Percentiles rank a stretch among this genome's conserved stretches.
phyloP scores from a whole-genome alignment of 768 basidiomycete species.

The Thelephora ganbajun region DNA sequence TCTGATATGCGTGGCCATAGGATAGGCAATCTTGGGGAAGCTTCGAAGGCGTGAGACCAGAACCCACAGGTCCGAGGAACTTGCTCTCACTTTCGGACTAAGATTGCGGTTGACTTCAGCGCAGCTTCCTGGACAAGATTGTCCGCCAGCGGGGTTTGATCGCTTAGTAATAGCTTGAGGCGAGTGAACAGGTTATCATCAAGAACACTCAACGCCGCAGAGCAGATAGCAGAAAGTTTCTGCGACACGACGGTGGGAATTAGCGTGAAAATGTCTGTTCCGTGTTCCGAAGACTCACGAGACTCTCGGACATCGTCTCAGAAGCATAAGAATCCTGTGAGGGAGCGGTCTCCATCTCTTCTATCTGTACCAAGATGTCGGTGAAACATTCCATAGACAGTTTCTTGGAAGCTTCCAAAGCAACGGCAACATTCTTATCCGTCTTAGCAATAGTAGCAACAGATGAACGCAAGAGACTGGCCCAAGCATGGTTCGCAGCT shows the following conservation, averaged over 20 bases:
- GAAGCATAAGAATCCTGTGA: constrained; percentile 78
- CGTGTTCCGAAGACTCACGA: constrained; percentile 32
- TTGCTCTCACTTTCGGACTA: constrained; percentile 60
- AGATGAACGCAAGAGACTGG: constrained; percentile 43
- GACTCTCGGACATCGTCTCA: constrained; percentile 85
- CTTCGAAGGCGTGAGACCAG: constrained; percentile 22
- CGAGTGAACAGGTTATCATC: constrained; percentile 57
- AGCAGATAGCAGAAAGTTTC: constrained; percentile 82
- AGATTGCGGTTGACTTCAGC: constrained; percentile 67
- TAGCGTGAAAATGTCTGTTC: not conserved
- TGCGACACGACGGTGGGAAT: constrained; percentile 16
- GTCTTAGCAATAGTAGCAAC: constrained; percentile 27
- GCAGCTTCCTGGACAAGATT: constrained; percentile 83
- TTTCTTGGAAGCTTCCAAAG: constrained; percentile 34
- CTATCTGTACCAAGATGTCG: constrained; percentile 64
- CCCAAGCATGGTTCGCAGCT: constrained; percentile 76
- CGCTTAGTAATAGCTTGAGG: constrained; percentile 64
- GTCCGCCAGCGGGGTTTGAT: constrained; percentile 69
- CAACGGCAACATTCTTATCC: constrained; percentile 11
- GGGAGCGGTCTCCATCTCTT: constrained; percentile 72
- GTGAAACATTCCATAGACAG: constrained; percentile 66
- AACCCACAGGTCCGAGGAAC: not conserved
- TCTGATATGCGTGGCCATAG: constrained; percentile 67
- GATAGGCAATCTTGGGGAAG: constrained; percentile 66
- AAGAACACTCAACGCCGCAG: constrained; percentile 52